Evolutionary conservation across 805 yeast genomes (phyloP).

Genomic region (Yarrowia sp.): DNA sequence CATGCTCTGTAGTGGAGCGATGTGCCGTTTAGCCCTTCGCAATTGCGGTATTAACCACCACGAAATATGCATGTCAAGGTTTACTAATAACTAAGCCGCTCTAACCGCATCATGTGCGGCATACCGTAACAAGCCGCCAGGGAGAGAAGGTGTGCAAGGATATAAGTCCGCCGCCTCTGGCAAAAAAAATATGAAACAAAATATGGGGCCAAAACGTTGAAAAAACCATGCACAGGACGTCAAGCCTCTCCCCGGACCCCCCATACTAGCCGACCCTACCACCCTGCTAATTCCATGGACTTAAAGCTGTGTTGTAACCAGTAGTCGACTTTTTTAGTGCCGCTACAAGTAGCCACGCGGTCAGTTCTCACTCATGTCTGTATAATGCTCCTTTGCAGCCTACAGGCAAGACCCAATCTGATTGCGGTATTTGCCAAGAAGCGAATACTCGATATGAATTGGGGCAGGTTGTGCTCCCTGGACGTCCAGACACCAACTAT

Average conservation of each 20-base stretch:
- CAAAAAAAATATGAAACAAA: no score
- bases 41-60: conserved; percentile 20
- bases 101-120: conserved; percentile 15
- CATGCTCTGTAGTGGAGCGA: conserved; percentile 5
- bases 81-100: conserved; percentile 17
- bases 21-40: conserved; percentile 19
- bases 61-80: neutral
- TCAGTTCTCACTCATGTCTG: neutral
- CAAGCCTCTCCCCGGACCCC: neutral
- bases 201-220: no score
- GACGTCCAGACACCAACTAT: neutral
- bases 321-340: conserved; percentile 7
- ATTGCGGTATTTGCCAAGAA: conserved; percentile 21
- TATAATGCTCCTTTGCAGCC: conserved; percentile 16
- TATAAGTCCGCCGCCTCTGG: neutral
- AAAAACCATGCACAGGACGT: no score
- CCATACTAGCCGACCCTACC: neutral
- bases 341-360: conserved; percentile 11
- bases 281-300: conserved; percentile 18
- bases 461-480: no score
- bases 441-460: neutral
- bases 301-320: conserved; percentile 1
- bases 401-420: conserved; percentile 7
- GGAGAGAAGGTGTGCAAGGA: neutral
- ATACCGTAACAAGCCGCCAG: neutral